Evolutionary conservation across 2,329 filamentous ascomycete genomes (phyloP).

Genomic region (Cytospora mali): DNA sequence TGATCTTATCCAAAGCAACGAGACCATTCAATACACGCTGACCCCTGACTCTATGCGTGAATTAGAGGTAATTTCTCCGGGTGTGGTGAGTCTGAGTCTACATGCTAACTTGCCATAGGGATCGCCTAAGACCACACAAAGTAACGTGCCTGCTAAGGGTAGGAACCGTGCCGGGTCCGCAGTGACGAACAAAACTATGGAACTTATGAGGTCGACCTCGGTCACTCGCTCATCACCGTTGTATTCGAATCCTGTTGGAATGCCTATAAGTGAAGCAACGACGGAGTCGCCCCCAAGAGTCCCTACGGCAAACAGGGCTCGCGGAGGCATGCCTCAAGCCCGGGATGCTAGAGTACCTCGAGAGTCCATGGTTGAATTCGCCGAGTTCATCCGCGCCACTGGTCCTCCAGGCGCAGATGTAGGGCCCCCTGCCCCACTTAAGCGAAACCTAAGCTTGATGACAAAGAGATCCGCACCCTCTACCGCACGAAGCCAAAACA

Average conservation of each 20-base stretch:
- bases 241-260: conserved; percentile 39
- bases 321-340: conserved; percentile 47
- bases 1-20: conserved; percentile 77
- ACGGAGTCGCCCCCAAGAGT: conserved; percentile 36
- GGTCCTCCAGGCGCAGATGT: conserved; percentile 62
- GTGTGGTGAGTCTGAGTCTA: neutral
- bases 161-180: conserved; percentile 53
- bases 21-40: conserved; percentile 80
- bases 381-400: conserved; percentile 86
- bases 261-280: conserved; percentile 33
- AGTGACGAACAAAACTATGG: conserved; percentile 45
- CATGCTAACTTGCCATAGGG: conserved; percentile 21
- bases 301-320: conserved; percentile 38
- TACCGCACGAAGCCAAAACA: conserved; percentile 38
- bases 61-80: conserved; percentile 62
- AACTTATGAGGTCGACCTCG: conserved; percentile 40
- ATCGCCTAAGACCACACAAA: conserved; percentile 24
- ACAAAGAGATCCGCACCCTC: conserved; percentile 40
- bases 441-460: conserved; percentile 32
- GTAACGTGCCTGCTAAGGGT: conserved; percentile 44
- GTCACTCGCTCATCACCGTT: conserved; percentile 41
- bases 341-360: conserved; percentile 72
- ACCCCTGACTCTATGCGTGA: conserved; percentile 80
- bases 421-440: conserved; percentile 31
- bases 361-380: conserved; percentile 80